Evolutionary conservation across 2,329 filamentous ascomycete species (phyloP), one percentile per base, ranked within the genome.

Genomic region (Penicillium crustosum): DNA sequence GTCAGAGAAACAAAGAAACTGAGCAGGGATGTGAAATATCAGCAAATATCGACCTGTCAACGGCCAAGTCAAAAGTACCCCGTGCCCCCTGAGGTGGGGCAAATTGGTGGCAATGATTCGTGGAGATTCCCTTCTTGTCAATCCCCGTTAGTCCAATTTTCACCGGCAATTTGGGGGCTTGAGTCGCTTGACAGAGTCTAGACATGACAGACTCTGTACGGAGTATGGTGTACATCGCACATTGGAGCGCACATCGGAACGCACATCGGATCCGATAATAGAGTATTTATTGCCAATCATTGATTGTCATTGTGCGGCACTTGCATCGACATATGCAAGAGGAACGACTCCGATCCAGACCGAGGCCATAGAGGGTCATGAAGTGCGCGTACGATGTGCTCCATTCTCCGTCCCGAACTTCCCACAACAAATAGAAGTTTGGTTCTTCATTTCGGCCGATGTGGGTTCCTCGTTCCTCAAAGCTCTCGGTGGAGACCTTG

Each of bases 401-500:
- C 12, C 12, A 15, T 42, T 25, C 39, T 42, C 21, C 21, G 41
- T 43, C 25, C 53, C 36, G 6, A 21, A 50, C 17, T 50, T 42
- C 19, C n/a, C 35, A 49, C 29, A 39, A 53, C 27, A 55, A 55
- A 52, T 36, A 38, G 19, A 50, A 51, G 25, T 44, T 55, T 49
- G 52, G 53, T 60, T 55, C 50, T 59, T 61, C 47, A 48, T 56
- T 49, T 45, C 41, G 36, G 33, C 38, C 17, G 25, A 45, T 33
- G 57, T 63, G 63, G 61, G 38, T 54, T 36, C 53, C 19, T 39
- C 48, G 43, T 38, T 12, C 23, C 45, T 43, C 36, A 29, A 50
- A 63, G 57, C 59, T 59, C 57, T 54, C 38, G 25, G 63, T 66
- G 65, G 65, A 54, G 62, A 67, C 61, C 61, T 66, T 49, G 55